Conservation (phyloP, 441 rosid species). For the Manihot esculenta region DNA sequence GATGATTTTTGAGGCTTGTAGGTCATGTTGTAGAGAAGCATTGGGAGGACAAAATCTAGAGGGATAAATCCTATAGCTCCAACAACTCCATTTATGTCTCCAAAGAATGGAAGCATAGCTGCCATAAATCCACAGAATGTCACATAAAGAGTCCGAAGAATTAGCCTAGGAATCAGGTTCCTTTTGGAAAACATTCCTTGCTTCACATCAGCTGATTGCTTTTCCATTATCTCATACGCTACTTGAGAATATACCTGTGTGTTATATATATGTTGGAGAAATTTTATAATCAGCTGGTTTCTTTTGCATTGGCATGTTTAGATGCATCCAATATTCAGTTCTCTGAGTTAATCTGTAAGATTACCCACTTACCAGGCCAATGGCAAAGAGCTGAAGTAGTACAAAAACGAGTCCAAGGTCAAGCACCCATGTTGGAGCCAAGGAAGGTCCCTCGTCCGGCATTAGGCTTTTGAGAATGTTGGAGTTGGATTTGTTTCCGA, state of each 20-base stretch:
- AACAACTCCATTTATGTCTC: conserved; percentile 79
- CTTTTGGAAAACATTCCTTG: conserved; percentile 79
- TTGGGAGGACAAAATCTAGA: conserved; percentile 83
- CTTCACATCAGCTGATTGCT: conserved; percentile 68
- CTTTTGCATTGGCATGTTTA: neutral
- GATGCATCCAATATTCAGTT: neutral
- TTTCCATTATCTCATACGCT: conserved; percentile 89
- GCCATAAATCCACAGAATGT: conserved; percentile 88
- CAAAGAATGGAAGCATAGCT: conserved; percentile 90
- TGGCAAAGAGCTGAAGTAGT: conserved; percentile 87
- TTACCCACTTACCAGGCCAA: conserved; percentile 53
- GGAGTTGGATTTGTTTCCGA: conserved; percentile 68
- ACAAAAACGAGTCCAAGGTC: conserved; percentile 71
- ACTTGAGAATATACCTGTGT: conserved; percentile 96
- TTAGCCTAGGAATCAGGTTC: conserved; percentile 69
- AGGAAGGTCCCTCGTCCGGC: conserved; percentile 75
- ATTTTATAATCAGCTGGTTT: neutral
- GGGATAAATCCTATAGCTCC: conserved; percentile 96
- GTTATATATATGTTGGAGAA: neutral
- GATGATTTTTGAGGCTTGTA: conserved; percentile 60
- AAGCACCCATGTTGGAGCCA: conserved; percentile 72
- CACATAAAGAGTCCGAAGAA: conserved; percentile 69
- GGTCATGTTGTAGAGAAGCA: conserved; percentile 93
- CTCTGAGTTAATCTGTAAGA: too few species aligned
- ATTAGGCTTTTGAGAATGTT: conserved; percentile 80